These are phyloP conservation scores for Coemansia sp. DNA, from an alignment of 192 early-diverging fungal genomes.

Conservation along the genomic window DNA sequence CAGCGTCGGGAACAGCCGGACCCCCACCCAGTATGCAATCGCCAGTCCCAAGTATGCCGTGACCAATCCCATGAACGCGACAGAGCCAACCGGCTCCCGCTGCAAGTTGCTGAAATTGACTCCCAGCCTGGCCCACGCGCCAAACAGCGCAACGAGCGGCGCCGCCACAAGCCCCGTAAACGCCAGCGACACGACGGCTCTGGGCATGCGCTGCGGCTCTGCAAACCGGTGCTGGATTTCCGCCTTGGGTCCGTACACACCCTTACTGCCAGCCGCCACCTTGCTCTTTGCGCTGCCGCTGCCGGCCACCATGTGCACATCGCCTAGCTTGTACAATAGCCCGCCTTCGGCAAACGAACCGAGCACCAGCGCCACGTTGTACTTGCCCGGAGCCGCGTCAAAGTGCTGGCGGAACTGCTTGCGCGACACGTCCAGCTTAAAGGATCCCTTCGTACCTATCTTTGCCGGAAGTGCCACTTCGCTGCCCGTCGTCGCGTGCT, in stretches of 20 bases:
- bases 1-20: slow-evolving; percentile 41
- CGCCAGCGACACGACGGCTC: slow-evolving; percentile 24
- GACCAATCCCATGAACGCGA: slow-evolving; percentile 36
- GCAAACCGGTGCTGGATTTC: slow-evolving; percentile 48
- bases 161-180: slow-evolving; percentile 18
- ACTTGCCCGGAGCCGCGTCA: slow-evolving; percentile 10
- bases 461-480: slow-evolving; percentile 28
- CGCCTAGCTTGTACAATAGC: slow-evolving; percentile 29
- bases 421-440: slow-evolving; percentile 28
- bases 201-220: slow-evolving; percentile 41
- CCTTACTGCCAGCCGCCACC: not conserved
- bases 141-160: slow-evolving; percentile 22
- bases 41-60: slow-evolving; percentile 43
- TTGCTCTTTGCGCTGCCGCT: not conserved
- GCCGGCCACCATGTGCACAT: slow-evolving; percentile 15
- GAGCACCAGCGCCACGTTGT: slow-evolving; percentile 32
- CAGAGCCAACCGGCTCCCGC: slow-evolving; percentile 17
- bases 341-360: slow-evolving; percentile 35
- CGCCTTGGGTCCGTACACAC: slow-evolving; percentile 15
- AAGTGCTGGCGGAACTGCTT: slow-evolving; percentile 35
- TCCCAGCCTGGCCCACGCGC: slow-evolving; percentile 35
- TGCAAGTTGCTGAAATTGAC: slow-evolving; percentile 25
- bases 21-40: slow-evolving; percentile 45
- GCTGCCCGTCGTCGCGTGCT: slow-evolving; percentile 16
- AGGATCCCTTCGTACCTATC: slow-evolving; percentile 12